Conservation (phyloP, 1,139 yeast species). For the Protomyces arabidopsidicola region DNA sequence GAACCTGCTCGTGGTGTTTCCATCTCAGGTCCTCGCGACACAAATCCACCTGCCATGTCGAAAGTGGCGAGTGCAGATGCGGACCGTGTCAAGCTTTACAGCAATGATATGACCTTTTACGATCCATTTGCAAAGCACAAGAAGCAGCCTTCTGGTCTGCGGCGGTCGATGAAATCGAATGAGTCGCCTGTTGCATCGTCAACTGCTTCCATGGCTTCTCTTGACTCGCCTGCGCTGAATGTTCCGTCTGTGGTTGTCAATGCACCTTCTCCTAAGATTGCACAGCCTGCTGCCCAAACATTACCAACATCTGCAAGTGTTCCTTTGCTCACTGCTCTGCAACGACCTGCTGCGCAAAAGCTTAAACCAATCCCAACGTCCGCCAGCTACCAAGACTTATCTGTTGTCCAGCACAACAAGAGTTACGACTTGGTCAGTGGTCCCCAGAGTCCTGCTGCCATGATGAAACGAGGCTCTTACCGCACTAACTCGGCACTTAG, state of each 20-base stretch:
- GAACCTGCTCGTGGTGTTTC: not conserved
- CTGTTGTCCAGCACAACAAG: not conserved
- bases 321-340: not conserved
- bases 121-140: slow-evolving; percentile 13
- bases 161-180: not conserved
- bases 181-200: not conserved
- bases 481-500: not conserved
- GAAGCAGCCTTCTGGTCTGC: not conserved
- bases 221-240: not conserved
- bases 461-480: slow-evolving; percentile 7
- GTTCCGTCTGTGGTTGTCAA: not conserved
- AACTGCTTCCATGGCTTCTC: not conserved
- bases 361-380: not conserved
- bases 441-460: not conserved
- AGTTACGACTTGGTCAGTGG: not conserved
- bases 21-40: not conserved
- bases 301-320: not conserved
- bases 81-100: slow-evolving; percentile 6
- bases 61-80: not conserved
- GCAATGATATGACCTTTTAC: slow-evolving; percentile 16
- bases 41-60: not conserved
- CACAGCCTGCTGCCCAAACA: not conserved
- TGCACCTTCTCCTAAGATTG: not conserved
- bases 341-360: not conserved
- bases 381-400: not conserved